Evolutionary conservation across 208 protist genomes (phyloP), one percentile per base, ranked within the genome.

Genomic region (Vickermania spadyakhi): DNA sequence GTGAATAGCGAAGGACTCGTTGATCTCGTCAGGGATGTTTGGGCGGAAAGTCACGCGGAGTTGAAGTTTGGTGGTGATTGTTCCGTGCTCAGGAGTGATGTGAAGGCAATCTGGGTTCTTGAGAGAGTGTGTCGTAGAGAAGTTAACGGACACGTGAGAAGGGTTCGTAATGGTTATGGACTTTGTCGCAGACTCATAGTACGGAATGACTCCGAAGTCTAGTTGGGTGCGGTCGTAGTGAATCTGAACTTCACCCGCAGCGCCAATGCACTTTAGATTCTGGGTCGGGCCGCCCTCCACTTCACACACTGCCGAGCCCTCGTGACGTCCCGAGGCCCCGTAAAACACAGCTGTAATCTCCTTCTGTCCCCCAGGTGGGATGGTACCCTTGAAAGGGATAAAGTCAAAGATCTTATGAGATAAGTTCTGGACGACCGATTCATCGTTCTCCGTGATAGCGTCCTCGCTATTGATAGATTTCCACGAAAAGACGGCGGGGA

Each of bases 271-370:
- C 26, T 69, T 31, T 0, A 99, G n/a, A 14, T 68, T 64, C 68
- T 98, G 97, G 36, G 72, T 72, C 1, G 91, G 91, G 1, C 97
- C 97, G 2, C 96, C 97, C 21, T 72, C 64, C 14, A 99, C 75
- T 52, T 72, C 60, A 75, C 96, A 98, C 28, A 93, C 75, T 5
- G 95, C 95, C 18, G 71, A 85, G 5, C 79, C 68, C 27, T 62
- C 66, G 70, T 81, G 78, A 56, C 60, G 30, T 45, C 81, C 84
- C 21, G 58, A 52, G 22, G 61, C 59, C 2, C 89, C 89, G 52
- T 88, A 88, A 72, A 96, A 98, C 0, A 92, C 71, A 28, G 97
- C 90, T 70, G 97, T 84, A n/a, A 97, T 73, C 14, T 51, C 49
- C 41, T 82, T 66, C 29, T 64, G 70, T 56, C 68, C 86, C 11